Conservation (phyloP, 495 filamentous ascomycete genomes). For the Tricharina praecox region DNA sequence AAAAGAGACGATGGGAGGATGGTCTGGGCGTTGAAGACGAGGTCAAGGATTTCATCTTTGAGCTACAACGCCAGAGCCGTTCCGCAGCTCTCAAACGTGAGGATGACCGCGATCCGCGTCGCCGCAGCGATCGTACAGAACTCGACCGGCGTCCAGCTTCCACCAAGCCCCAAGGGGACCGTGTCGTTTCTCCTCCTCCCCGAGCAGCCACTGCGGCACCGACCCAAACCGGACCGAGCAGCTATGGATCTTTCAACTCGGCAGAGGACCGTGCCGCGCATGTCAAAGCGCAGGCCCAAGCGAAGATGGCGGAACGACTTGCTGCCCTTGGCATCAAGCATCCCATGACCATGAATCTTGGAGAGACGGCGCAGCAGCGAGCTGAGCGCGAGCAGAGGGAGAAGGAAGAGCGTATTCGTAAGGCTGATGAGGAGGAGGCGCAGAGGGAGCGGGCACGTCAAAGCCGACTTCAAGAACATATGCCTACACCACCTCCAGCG, state of each 20-base stretch:
- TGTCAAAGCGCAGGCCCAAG: slow-evolving; percentile 91
- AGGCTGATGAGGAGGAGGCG: slow-evolving; percentile 92
- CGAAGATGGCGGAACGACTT: slow-evolving; percentile 92
- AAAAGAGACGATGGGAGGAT: slow-evolving; percentile 89
- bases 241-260: slow-evolving; percentile 70
- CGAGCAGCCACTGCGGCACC: slow-evolving; percentile 32
- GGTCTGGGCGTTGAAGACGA: slow-evolving; percentile 91
- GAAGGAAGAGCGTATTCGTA: slow-evolving; percentile 62
- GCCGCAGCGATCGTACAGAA: slow-evolving; percentile 16
- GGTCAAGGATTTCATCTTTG: slow-evolving; percentile 93
- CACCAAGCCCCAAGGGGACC: slow-evolving; percentile 26
- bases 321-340: slow-evolving; percentile 84
- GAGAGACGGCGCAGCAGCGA: slow-evolving; percentile 66
- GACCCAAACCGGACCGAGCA: slow-evolving; percentile 30
- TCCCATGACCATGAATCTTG: slow-evolving; percentile 42
- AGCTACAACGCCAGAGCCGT: slow-evolving; percentile 69
- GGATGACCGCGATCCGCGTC: slow-evolving; percentile 33
- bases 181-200: slow-evolving; percentile 30
- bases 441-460: slow-evolving; percentile 76
- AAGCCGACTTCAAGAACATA: slow-evolving; percentile 63
- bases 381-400: slow-evolving; percentile 79
- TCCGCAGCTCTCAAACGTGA: slow-evolving; percentile 59
- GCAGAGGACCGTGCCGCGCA: slow-evolving; percentile 87
- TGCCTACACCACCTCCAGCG: slow-evolving; percentile 37
- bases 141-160: slow-evolving; percentile 7